Percentiles rank a stretch among this genome's conserved stretches.
Conservation (phyloP, 108 stramenopile species). For the Cyclotella baltica region DNA sequence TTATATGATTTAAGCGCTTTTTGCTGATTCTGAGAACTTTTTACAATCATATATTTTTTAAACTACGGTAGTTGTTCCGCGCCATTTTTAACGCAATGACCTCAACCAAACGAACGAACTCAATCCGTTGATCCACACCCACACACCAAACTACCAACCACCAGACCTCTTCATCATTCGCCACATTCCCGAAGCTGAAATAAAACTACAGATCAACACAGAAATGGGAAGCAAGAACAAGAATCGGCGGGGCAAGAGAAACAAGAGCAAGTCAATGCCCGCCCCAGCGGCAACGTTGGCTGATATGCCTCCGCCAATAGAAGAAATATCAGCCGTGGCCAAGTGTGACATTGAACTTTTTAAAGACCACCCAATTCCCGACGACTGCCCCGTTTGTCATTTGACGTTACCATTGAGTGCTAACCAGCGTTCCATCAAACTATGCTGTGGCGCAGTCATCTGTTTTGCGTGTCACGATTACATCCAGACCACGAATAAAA, state of each 20-base stretch:
- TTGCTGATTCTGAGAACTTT: too few species aligned
- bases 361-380: background rate
- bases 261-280: background rate
- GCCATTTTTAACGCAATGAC: too few species aligned
- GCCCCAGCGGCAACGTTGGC: background rate
- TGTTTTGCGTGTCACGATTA: background rate
- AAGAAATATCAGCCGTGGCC: background rate
- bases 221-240: background rate
- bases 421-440: background rate
- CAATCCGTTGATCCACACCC: background rate
- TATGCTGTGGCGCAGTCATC: background rate
- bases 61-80: too few species aligned
- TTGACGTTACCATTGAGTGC: background rate
- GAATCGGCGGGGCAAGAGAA: background rate
- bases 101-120: too few species aligned
- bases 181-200: too few species aligned
- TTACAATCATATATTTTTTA: too few species aligned
- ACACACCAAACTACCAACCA: background rate
- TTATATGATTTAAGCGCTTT: too few species aligned
- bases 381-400: background rate
- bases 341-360: background rate
- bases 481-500: background rate
- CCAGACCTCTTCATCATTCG: background rate
- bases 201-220: background rate
- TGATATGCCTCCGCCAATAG: background rate